Percentiles rank a stretch among this genome's conserved stretches.
These are phyloP conservation scores for Fusarium brevicatenulatum DNA, from an alignment of 2,329 filamentous ascomycete species.

Conservation along the genomic window DNA sequence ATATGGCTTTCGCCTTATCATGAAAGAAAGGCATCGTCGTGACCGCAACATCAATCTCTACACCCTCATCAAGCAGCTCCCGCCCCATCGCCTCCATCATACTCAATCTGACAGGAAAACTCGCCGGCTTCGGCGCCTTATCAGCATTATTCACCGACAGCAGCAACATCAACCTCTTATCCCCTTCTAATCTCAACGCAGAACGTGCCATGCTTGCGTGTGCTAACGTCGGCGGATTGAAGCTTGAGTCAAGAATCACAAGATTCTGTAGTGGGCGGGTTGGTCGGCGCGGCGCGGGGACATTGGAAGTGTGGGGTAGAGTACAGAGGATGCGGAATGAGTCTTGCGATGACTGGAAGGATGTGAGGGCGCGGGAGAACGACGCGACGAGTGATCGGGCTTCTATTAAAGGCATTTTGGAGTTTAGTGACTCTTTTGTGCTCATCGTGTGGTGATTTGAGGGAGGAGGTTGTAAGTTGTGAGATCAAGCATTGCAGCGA, in stretches of 20 bases:
- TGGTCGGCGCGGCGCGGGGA: constrained; percentile 35
- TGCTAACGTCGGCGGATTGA: constrained; percentile 73
- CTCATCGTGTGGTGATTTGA: constrained; percentile 12
- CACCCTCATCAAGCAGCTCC: constrained; percentile 55
- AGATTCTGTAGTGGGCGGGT: constrained; percentile 48
- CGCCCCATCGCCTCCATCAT: constrained; percentile 77
- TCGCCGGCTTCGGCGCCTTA: constrained; percentile 72
- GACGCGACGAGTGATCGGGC: constrained; percentile 50
- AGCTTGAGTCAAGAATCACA: constrained; percentile 73
- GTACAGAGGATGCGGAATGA: constrained; percentile 59
- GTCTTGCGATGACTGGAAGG: constrained; percentile 56
- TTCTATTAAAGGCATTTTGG: constrained; percentile 35
- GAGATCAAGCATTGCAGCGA: not conserved
- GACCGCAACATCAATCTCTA: constrained; percentile 72
- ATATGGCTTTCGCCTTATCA: constrained; percentile 73
- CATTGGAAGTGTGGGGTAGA: constrained; percentile 40
- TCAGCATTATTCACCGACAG: constrained; percentile 74
- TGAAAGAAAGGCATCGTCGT: constrained; percentile 79
- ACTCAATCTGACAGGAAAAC: constrained; percentile 72
- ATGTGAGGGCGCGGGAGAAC: constrained; percentile 57
- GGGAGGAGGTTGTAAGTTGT: not conserved
- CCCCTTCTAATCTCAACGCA: constrained; percentile 48
- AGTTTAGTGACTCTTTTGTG: not conserved
- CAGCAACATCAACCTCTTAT: constrained; percentile 62
- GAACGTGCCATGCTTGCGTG: constrained; percentile 67